These are phyloP conservation scores for Colletotrichum navitas DNA, from an alignment of 2,329 filamentous ascomycete genomes.

Conservation along the genomic window DNA sequence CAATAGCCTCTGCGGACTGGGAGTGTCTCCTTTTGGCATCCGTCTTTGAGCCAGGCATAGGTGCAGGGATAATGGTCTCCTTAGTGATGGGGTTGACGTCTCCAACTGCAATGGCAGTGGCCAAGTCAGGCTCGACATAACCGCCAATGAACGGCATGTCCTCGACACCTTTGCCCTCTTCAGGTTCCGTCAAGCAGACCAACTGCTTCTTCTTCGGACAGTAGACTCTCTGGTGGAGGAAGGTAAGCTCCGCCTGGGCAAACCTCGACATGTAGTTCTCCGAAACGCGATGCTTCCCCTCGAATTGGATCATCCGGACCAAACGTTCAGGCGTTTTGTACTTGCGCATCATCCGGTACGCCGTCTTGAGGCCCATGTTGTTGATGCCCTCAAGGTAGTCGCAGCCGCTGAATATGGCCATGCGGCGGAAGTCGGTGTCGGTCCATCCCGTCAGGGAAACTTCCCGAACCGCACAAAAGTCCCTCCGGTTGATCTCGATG, in stretches of 20 bases:
- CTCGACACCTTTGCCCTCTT: conserved; percentile 71
- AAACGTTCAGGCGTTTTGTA: conserved; percentile 89
- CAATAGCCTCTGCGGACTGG: conserved; percentile 45
- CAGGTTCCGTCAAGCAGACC: conserved; percentile 79
- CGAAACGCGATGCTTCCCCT: conserved; percentile 86
- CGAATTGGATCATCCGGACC: conserved; percentile 86
- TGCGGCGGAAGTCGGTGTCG: conserved; percentile 89
- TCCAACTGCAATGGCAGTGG: conserved; percentile 80
- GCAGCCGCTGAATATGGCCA: conserved; percentile 97
- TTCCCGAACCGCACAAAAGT: conserved; percentile 90
- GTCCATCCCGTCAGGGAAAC: conserved; percentile 93
- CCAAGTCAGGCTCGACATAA: conserved; percentile 76
- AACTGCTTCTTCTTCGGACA: conserved; percentile 79
- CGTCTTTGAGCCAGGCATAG: conserved; percentile 59
- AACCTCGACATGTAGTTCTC: conserved; percentile 85
- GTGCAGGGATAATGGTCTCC: conserved; percentile 63
- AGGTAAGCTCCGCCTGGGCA: conserved; percentile 89
- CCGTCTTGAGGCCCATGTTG: conserved; percentile 91
- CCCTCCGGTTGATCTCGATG: conserved; percentile 88
- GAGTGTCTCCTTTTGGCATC: conserved; percentile 57
- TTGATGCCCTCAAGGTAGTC: conserved; percentile 92
- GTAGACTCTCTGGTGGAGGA: conserved; percentile 94
- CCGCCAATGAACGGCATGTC: conserved; percentile 87
- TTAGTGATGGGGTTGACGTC: conserved; percentile 94
- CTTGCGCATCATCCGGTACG: conserved; percentile 89